Percentiles rank a stretch among this genome's conserved stretches.
Evolutionary conservation across 176 grass and related monocot species (phyloP).

Genomic region (Zea luxurians): DNA sequence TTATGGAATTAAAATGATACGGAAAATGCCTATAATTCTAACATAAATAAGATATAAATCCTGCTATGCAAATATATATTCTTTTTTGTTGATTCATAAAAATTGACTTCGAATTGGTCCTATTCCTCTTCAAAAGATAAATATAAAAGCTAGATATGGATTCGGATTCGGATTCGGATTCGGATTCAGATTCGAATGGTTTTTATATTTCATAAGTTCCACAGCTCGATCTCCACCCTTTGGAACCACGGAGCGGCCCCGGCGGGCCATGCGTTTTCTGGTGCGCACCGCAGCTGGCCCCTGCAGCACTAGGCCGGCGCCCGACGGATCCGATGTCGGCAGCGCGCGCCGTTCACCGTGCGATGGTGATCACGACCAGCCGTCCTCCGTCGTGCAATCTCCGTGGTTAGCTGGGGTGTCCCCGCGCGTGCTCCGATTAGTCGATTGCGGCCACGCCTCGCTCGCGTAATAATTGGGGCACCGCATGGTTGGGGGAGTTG

Average conservation of each 20-base stretch:
- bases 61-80: no score
- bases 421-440: background rate
- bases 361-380: background rate
- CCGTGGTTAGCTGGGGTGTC: no score
- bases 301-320: background rate
- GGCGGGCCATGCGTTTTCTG: background rate
- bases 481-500: background rate
- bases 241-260: background rate
- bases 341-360: background rate
- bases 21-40: no score
- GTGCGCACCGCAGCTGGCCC: background rate
- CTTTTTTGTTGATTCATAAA: no score
- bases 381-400: background rate
- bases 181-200: no score
- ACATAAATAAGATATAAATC: no score
- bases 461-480: background rate
- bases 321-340: constrained; percentile 11
- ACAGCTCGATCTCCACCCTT: background rate
- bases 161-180: no score
- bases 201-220: background rate
- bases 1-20: no score
- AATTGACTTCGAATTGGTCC: no score
- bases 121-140: no score
- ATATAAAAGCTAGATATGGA: no score
- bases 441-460: background rate